A percentile compares a stretch with the other conserved stretches of the same genome.
phyloP scores from a whole-genome alignment of 306 rosid species.

The Malus fusca region DNA sequence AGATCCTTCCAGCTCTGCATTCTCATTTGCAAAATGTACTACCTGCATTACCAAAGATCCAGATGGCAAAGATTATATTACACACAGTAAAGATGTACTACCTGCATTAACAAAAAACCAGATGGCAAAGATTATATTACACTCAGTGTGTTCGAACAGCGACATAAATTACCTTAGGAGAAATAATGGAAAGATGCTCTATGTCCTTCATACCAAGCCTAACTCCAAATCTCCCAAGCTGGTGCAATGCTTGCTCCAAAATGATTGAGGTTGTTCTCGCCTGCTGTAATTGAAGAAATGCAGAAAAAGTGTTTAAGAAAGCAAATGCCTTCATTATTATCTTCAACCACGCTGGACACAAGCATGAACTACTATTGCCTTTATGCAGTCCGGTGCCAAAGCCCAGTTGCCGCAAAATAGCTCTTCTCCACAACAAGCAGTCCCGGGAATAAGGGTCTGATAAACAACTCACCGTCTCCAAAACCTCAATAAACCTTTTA shows the following conservation, averaged over 20 bases:
- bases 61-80: not conserved
- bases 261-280: slow-evolving; percentile 20
- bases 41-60: slow-evolving; percentile 29
- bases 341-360: slow-evolving; percentile 88
- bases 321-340: slow-evolving; percentile 56
- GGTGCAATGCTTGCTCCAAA: slow-evolving; percentile 49
- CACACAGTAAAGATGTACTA: not conserved
- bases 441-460: slow-evolving; percentile 46
- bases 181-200: slow-evolving; percentile 53
- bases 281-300: slow-evolving; percentile 45
- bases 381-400: slow-evolving; percentile 11
- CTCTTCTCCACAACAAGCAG: slow-evolving; percentile 52
- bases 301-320: slow-evolving; percentile 58
- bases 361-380: slow-evolving; percentile 32
- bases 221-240: slow-evolving; percentile 48
- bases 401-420: slow-evolving; percentile 13
- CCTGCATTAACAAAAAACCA: not conserved
- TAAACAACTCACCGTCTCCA: slow-evolving; percentile 61
- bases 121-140: not conserved
- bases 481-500: slow-evolving; percentile 37
- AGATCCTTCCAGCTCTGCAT: slow-evolving; percentile 30
- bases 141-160: not conserved
- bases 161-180: slow-evolving; percentile 53
- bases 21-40: slow-evolving; percentile 37
- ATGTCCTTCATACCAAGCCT: slow-evolving; percentile 44